These are phyloP conservation scores for Iberis amara DNA, from an alignment of 441 rosid genomes.

Conservation along the genomic window DNA sequence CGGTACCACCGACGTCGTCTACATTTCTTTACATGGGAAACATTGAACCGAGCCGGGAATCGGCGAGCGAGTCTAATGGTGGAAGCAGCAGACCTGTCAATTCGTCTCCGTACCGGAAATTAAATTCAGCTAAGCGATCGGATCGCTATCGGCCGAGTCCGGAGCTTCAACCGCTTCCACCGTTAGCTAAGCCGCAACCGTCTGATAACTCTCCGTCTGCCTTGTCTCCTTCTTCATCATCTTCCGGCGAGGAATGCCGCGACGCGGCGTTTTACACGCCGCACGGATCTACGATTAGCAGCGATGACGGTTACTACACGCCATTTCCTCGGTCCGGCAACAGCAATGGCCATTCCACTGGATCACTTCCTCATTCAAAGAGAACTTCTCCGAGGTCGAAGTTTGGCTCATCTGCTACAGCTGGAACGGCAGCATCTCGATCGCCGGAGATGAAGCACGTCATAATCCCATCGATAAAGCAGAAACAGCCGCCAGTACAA, in stretches of 20 bases:
- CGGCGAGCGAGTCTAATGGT: conserved; percentile 40
- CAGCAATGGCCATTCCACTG: conserved; percentile 25
- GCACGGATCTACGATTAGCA: conserved; percentile 60
- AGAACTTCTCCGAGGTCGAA: conserved; percentile 80
- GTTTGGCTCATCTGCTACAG: conserved; percentile 38
- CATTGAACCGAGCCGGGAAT: conserved; percentile 56
- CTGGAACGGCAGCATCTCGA: conserved; percentile 55
- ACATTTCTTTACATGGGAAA: conserved; percentile 85
- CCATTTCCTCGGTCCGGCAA: conserved; percentile 38
- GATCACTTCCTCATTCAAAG: conserved; percentile 71
- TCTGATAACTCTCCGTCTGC: conserved; percentile 42
- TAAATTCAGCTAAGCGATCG: conserved; percentile 56
- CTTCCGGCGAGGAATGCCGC: conserved; percentile 51
- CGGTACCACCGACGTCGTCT: conserved; percentile 51
- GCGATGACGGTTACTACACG: conserved; percentile 61
- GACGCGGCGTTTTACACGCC: conserved; percentile 69
- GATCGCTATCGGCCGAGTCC: conserved; percentile 92
- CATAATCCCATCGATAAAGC: conserved; percentile 68
- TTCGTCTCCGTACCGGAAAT: conserved; percentile 67
- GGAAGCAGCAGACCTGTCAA: conserved; percentile 32
- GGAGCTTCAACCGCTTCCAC: conserved; percentile 87
- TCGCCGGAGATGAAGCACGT: conserved; percentile 88
- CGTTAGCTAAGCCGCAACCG: conserved; percentile 47
- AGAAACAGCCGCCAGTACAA: conserved; percentile 30
- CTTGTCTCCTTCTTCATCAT: conserved; percentile 31